Evolutionary conservation across 768 basidiomycete species (phyloP), one percentile per base, ranked within the genome.

Genomic region (Termitomyces sp.): DNA sequence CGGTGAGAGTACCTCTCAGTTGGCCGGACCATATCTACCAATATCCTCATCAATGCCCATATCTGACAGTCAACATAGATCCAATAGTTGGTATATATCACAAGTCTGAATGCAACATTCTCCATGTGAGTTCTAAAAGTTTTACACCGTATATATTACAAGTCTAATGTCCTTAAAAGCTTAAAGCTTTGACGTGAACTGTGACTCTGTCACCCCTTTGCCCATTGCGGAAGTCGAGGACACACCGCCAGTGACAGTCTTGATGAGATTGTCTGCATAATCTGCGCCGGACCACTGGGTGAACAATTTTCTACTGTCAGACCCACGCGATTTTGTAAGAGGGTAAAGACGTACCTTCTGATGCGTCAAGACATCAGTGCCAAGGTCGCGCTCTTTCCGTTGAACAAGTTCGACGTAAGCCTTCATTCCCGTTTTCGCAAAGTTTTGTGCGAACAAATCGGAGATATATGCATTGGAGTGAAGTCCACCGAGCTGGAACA

Each of bases 181-280:
- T 64, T 68, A 76, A 62, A 74, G 64, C 65, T 77, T 78, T 28
- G 76, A 55, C 44, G 63, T 68, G 75, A 96, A 97, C 72, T 96
- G 95, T 40, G 86, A 74, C 76, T 97, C 95, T 0, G 95, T 97
- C 33, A 96, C 94, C 57, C 96, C 96, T 66, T 87, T 86, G 52
- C 96, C 97, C 96, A 98, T 98, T n/a, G 97, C 96, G n/a, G 95
- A 84, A 10, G 96, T 98, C 50, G 93, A 95, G 40, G 93, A 96
- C 61, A 99, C 84, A 59, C 97, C 97, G 28, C 97, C 97, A 38
- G 97, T 99, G 57, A 98, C 93, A 7, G 96, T 95, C 84, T 93
- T 95, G 75, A 97, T 82, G 56, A 96, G 73, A 63, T 84, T 87
- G 72, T 97, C 95, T 38, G 91, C 90, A 66, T 93, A 95, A 72